Conservation (phyloP, 2,329 filamentous ascomycete species). For the Dactylonectria estremocensis region DNA sequence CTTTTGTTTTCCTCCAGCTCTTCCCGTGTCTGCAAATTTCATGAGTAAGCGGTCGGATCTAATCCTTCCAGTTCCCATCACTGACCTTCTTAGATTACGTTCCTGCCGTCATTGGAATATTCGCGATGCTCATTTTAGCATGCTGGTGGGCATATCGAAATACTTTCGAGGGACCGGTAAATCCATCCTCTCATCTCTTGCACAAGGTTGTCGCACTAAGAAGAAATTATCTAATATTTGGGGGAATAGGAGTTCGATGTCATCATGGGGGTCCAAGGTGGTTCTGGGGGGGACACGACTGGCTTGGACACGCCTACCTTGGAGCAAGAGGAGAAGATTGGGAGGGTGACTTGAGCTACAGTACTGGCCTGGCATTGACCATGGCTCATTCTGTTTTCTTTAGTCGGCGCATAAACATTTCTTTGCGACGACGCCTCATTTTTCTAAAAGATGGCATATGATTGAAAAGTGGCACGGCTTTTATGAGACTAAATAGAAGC, state of each 20-base stretch:
- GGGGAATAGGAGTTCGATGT: slow-evolving; percentile 24
- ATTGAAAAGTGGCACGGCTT: neutral
- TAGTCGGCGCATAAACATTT: neutral
- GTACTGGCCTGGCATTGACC: neutral
- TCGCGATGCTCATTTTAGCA: slow-evolving; percentile 32
- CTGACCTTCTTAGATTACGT: slow-evolving; percentile 45
- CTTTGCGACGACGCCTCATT: neutral
- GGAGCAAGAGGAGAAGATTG: neutral
- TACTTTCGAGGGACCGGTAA: slow-evolving; percentile 40
- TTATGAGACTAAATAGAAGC: neutral
- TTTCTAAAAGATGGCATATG: neutral
- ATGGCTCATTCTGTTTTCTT: neutral
- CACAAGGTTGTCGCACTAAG: neutral
- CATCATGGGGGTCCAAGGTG: slow-evolving; percentile 12
- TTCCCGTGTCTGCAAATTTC: slow-evolving; percentile 35
- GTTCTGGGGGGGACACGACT: neutral
- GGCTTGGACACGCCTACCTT: neutral
- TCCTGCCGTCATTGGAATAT: slow-evolving; percentile 55
- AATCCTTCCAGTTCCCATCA: neutral
- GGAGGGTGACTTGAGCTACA: slow-evolving; percentile 17
- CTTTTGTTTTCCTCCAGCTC: slow-evolving; percentile 39
- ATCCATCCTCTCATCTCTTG: neutral
- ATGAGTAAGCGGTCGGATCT: slow-evolving; percentile 30
- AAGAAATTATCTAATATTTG: neutral
- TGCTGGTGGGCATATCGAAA: slow-evolving; percentile 38